These are phyloP conservation scores for Botrytis fragariae DNA, from an alignment of 2,329 filamentous ascomycete genomes.

Conservation along the genomic window DNA sequence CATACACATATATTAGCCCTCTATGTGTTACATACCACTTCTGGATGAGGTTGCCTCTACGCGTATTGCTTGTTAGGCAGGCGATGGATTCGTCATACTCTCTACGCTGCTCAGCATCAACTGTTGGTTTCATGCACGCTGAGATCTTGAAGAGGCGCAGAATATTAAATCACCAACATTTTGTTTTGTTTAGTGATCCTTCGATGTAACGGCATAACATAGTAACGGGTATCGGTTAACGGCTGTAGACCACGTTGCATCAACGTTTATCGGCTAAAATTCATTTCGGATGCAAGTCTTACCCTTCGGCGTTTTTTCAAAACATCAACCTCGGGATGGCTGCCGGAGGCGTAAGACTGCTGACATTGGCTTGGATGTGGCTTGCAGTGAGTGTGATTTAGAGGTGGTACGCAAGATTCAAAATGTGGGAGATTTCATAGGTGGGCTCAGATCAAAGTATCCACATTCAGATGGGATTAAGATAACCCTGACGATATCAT, in stretches of 20 bases:
- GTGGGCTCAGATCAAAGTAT: not conserved
- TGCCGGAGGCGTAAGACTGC: not conserved
- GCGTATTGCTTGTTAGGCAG: not conserved
- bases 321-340: not conserved
- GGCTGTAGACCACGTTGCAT: not conserved
- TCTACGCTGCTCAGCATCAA: not conserved
- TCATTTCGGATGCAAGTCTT: not conserved
- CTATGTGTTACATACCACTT: not conserved
- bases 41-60: not conserved
- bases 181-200: not conserved
- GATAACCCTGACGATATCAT: not conserved
- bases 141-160: not conserved
- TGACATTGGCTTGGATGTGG: not conserved
- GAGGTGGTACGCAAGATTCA: not conserved
- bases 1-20: not conserved
- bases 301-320: not conserved
- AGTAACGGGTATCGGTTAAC: not conserved
- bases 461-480: not conserved
- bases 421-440: not conserved
- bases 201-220: not conserved
- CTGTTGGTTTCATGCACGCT: not conserved
- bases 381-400: not conserved
- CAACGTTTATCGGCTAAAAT: not conserved
- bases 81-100: not conserved
- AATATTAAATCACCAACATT: not conserved